Base-by-base conservation (phyloP, 129 eudicot species). In the Arctium minus region DNA sequence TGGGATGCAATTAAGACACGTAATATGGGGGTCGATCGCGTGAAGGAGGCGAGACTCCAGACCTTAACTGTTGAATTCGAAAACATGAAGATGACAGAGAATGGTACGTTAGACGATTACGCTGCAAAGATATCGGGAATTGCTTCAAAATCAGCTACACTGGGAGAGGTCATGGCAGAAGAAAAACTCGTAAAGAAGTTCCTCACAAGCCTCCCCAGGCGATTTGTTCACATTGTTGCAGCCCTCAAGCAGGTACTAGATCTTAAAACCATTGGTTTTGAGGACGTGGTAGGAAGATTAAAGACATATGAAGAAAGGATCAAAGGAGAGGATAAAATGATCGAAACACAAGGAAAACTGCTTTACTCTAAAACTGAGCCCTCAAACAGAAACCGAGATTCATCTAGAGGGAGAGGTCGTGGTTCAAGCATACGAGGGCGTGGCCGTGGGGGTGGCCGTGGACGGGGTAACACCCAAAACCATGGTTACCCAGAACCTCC, bases 121-220 rank as follows among this genome's bases (percentile, higher is more conserved):
- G 79, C 67, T 0, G 69, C 69, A 60, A n/a, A 60, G 9, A 1
- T 17, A 1, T 60, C 30, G 3, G 69, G 69, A 5, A 15, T 60
- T 15, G 69, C 27, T 22, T 22, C 27, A 22, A 22, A 22, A 22
- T 22, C 27, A 22, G 27, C 27, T 22, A 22, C 27, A 1, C 69
- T 60, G 3, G 29, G 30, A 60, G 69, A 60, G 0, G 30, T 60
- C 12, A 46, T 75, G 10, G 1, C 79, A 1, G 79, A 46, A 75
- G 38, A 75, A 0, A 75, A 44, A 12, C 1, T 75, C 0, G 67
- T 48, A 31, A 75, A 48, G 79, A 75, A 44, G 9, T 75, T 75
- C 12, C 79, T 75, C 68, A 75, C 79, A 50, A 46, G 79, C 48
- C 79, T 75, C 31, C 42, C 79, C 29, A 75, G 29, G 40, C 30